Conservation (phyloP, 1,139 yeast genomes). For the Taphrina pruni region DNA sequence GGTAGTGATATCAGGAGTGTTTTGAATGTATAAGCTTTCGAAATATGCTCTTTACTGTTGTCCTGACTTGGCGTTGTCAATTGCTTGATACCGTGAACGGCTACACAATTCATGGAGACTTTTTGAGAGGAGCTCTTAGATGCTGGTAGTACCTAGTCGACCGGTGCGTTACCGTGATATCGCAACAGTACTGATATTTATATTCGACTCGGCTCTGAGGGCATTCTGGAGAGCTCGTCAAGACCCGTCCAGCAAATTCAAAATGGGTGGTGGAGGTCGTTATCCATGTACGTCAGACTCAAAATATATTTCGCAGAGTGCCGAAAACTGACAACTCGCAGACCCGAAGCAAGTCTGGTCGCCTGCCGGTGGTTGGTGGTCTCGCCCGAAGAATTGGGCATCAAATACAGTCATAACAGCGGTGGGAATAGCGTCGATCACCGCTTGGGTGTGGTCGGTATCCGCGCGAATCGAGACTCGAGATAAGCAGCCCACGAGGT, state of each 20-base stretch:
- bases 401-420: slow-evolving; percentile 50
- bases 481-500: slow-evolving; percentile 38
- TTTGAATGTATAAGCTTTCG: too few relatives aligned
- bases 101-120: slow-evolving; percentile 9
- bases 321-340: background rate
- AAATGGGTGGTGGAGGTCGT: slow-evolving; percentile 27
- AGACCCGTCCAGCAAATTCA: background rate
- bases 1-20: too few relatives aligned
- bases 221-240: background rate
- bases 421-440: slow-evolving; percentile 29
- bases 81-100: background rate
- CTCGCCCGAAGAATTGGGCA: slow-evolving; percentile 56
- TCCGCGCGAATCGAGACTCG: slow-evolving; percentile 38
- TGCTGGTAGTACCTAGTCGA: background rate
- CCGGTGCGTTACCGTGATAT: background rate
- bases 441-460: slow-evolving; percentile 38
- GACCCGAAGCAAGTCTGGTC: slow-evolving; percentile 47
- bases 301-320: too few relatives aligned
- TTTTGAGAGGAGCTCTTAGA: slow-evolving; percentile 8
- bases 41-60: too few relatives aligned
- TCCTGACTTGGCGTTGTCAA: background rate
- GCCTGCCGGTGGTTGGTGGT: slow-evolving; percentile 54
- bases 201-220: background rate
- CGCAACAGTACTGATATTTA: background rate
- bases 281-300: slow-evolving; percentile 21